phyloP scores from a whole-genome alignment of 345 rosid genomes.

The Salix viminalis region DNA sequence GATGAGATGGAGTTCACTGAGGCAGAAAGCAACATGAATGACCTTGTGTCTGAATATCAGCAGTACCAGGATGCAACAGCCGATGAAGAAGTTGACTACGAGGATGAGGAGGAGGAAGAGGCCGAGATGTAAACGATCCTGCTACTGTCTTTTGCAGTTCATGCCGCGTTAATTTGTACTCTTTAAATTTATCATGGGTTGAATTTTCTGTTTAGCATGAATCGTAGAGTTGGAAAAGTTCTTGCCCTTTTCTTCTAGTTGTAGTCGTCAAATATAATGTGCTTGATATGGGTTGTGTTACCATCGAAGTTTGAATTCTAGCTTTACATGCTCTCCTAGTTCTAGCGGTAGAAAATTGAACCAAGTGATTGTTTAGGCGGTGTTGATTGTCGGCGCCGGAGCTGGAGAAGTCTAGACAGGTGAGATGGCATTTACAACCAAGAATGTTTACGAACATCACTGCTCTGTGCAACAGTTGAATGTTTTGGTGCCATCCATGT shows the following conservation, averaged over 20 bases:
- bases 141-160: not conserved
- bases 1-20: constrained; percentile 24
- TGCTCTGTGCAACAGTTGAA: not conserved
- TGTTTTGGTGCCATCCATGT: not conserved
- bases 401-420: not conserved
- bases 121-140: not conserved
- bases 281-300: not conserved
- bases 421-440: not conserved
- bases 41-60: constrained; percentile 22
- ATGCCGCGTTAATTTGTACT: not conserved
- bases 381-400: not conserved
- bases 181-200: not conserved
- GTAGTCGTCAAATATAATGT: not conserved
- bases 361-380: not conserved
- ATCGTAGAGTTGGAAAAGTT: not conserved
- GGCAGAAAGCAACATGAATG: constrained; percentile 25
- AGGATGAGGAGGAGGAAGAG: constrained; percentile 21
- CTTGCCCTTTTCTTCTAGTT: not conserved
- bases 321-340: not conserved
- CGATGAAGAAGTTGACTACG: constrained; percentile 14
- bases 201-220: not conserved
- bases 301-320: not conserved
- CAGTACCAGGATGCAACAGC: constrained; percentile 27
- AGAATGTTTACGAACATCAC: not conserved
- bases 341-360: not conserved